Evolutionary conservation across 768 basidiomycete species (phyloP).

Genomic region (Leccinum uliginosum): DNA sequence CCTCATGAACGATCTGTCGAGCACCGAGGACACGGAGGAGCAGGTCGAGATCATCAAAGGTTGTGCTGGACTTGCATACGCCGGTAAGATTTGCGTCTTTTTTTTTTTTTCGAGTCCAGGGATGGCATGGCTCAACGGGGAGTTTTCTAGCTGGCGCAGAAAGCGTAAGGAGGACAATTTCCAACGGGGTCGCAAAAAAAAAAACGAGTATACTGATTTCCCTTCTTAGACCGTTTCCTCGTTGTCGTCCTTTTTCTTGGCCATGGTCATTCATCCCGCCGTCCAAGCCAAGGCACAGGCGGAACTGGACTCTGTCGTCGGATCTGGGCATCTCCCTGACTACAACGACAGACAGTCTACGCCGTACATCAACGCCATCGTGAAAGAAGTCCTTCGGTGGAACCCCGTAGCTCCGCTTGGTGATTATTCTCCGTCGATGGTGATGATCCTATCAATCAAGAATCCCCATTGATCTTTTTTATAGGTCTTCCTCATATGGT

Average conservation of each 20-base stretch:
- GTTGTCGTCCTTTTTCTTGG: constrained; percentile 28
- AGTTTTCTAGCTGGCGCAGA: constrained; percentile 37
- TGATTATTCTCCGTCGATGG: constrained; percentile 17
- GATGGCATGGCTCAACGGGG: constrained; percentile 6
- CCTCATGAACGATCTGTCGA: constrained; percentile 20
- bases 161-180: constrained; percentile 15
- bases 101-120: neutral
- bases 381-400: constrained; percentile 32
- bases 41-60: constrained; percentile 36
- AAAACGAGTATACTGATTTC: constrained; percentile 1
- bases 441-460: constrained; percentile 2
- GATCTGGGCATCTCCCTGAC: constrained; percentile 28
- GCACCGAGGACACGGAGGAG: constrained; percentile 9
- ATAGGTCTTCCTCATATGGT: constrained; percentile 31
- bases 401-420: constrained; percentile 32
- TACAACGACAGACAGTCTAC: constrained; percentile 26
- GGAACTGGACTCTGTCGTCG: constrained; percentile 25
- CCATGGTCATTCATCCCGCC: constrained; percentile 27
- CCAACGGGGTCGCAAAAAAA: neutral
- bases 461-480: constrained; percentile 3
- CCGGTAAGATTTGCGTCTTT: constrained; percentile 28
- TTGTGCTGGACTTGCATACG: constrained; percentile 45
- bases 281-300: constrained; percentile 29
- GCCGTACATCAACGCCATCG: constrained; percentile 27
- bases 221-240: constrained; percentile 26